Base-by-base conservation (phyloP, 2,329 filamentous ascomycete species). In the Helotiales sp. region DNA sequence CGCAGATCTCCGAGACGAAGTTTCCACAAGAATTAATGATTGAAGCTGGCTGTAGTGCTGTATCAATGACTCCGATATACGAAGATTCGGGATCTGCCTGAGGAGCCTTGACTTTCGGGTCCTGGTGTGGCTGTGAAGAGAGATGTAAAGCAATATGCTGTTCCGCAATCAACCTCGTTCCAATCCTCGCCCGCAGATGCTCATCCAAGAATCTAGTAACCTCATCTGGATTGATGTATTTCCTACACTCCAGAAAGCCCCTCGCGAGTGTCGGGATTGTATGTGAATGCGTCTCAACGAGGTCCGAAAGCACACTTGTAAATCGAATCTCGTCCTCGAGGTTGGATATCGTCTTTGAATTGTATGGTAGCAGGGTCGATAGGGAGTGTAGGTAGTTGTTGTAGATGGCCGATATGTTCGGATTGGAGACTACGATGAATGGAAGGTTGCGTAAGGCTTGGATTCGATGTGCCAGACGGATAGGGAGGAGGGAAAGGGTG, bases 371-470 rank as follows among this genome's bases (percentile, higher is more conserved):
- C 17, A 99, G 85, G 0, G 93, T 97, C 1, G 92, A 95, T 22
- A 99, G 84, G 2, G 93, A 97, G 80, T 97, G 94, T 52, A 97
- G 85, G 79, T 99, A 99, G 80, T 97, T 98, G 80, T 92, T 90
- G 83, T 98, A 97, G 71, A 99, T 99, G 75, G 91, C 90, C 28
- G 91, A 92, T 73, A 99, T 93, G 78, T 97, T 93, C 0, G 93
- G 93, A 78, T 99, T 98, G n/a, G 95, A 94, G 28, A 99, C 96
- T 64, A 99, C 95, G 71, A 99, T 98, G 80, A 95, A 99, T 0
- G 96, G 96, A 8, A 99, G 87, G 77, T 97, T 97, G 70, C 94
- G 91, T 20, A 99, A 84, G 50, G 93, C 93, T 78, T 97, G 92
- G 71, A 99, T 97, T 65, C 96, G 93, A 78, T 96, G 93, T 28